Percentiles rank a stretch among this genome's conserved stretches.
phyloP scores from a whole-genome alignment of 73 alveolate genomes.

The Uronychia setigera region DNA sequence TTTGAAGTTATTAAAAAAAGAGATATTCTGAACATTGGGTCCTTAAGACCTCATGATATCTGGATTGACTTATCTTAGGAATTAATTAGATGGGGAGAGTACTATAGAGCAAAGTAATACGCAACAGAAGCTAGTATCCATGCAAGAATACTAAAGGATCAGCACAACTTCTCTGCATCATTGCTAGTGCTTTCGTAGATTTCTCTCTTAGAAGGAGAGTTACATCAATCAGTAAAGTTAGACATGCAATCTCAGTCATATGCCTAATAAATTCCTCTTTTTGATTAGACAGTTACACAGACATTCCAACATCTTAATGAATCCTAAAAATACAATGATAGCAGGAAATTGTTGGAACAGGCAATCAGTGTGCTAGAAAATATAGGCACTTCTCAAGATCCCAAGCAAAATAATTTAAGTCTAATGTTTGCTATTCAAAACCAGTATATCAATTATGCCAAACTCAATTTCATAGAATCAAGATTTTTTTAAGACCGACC shows the following conservation, averaged over 20 bases:
- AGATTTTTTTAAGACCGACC: neutral
- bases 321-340: constrained; percentile 41
- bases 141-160: constrained; percentile 86
- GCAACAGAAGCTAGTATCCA: constrained; percentile 77
- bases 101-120: constrained; percentile 72
- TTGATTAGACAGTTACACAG: constrained; percentile 38
- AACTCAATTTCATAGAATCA: constrained; percentile 31
- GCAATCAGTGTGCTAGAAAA: constrained; percentile 36
- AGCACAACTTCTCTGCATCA: constrained; percentile 76
- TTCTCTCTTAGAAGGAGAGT: constrained; percentile 87
- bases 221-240: constrained; percentile 67
- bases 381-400: constrained; percentile 8
- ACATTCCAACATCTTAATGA: constrained; percentile 26
- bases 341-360: constrained; percentile 31
- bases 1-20: constrained; percentile 68
- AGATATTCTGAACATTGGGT: constrained; percentile 60
- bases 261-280: constrained; percentile 28
- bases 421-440: constrained; percentile 34
- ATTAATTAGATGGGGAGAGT: constrained; percentile 78
- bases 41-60: constrained; percentile 58
- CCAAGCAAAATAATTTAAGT: constrained; percentile 34
- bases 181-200: constrained; percentile 73
- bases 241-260: constrained; percentile 59
- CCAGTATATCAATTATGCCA: constrained; percentile 44
- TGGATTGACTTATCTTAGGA: constrained; percentile 84